A percentile compares a stretch with the other conserved stretches of the same genome.
Evolutionary conservation across 768 basidiomycete species (phyloP).

Genomic region (Holtermanniella nyarrowii): DNA sequence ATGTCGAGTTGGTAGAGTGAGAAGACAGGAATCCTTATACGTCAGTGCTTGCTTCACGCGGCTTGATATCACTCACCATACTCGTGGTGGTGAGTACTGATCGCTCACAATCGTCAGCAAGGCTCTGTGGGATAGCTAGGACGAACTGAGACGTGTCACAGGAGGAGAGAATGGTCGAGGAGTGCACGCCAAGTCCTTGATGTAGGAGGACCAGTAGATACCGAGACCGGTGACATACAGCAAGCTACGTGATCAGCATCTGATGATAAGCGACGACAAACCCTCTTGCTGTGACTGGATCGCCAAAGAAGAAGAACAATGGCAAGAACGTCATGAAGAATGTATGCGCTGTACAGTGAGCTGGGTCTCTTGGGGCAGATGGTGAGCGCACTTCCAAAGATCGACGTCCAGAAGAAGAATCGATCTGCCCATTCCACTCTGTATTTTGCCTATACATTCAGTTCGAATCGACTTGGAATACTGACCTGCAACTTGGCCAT

Average conservation of each 20-base stretch:
- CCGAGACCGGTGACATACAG: constrained; percentile 63
- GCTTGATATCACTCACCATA: constrained; percentile 17
- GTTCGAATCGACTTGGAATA: constrained; percentile 1
- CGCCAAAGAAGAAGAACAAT: constrained; percentile 78
- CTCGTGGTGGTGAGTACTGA: constrained; percentile 33
- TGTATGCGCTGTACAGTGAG: constrained; percentile 27
- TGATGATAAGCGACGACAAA: constrained; percentile 41
- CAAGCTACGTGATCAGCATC: constrained; percentile 44
- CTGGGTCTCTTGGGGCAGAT: neutral
- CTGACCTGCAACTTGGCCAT: constrained; percentile 33
- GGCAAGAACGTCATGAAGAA: constrained; percentile 91
- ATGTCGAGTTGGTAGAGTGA: constrained; percentile 82
- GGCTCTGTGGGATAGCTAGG: neutral
- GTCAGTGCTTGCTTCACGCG: constrained; percentile 4
- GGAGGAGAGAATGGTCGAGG: constrained; percentile 86
- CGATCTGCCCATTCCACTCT: constrained; percentile 28
- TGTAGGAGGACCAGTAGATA: constrained; percentile 73
- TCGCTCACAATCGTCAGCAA: constrained; percentile 11
- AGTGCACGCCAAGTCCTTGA: constrained; percentile 82
- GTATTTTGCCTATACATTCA: neutral
- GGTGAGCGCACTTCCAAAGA: constrained; percentile 37
- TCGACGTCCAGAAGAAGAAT: constrained; percentile 40
- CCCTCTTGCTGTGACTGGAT: constrained; percentile 61
- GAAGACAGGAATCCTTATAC: constrained; percentile 76
- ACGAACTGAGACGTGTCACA: constrained; percentile 74